These are phyloP conservation scores for Pterocarpus macrocarpus DNA, from an alignment of 306 rosid genomes.

Conservation along the genomic window DNA sequence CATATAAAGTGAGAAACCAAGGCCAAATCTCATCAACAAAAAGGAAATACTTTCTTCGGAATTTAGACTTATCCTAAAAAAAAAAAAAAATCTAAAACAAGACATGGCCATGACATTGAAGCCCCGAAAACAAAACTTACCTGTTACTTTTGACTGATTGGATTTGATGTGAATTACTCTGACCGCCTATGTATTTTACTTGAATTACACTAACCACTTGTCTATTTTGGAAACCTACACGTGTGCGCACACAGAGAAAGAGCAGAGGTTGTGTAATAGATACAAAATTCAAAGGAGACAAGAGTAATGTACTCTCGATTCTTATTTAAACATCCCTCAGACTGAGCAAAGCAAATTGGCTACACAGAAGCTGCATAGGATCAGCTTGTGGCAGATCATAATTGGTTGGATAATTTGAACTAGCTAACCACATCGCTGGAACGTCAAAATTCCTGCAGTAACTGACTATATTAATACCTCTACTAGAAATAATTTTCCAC, in stretches of 20 bases:
- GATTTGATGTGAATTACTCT: too few relatives aligned
- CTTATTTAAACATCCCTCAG: conserved; percentile 41
- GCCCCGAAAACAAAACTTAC: conserved; percentile 14
- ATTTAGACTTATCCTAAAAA: background rate
- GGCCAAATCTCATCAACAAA: conserved; percentile 11
- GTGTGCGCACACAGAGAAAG: too few relatives aligned
- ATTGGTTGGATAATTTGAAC: conserved; percentile 31
- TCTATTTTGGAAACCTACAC: too few relatives aligned
- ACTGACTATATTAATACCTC: background rate
- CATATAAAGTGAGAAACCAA: conserved; percentile 7
- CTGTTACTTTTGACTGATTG: background rate
- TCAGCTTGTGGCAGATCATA: conserved; percentile 46
- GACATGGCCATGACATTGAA: conserved; percentile 12
- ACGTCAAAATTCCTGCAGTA: conserved; percentile 46
- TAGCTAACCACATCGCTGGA: conserved; percentile 42
- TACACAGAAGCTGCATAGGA: conserved; percentile 44
- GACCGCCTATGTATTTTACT: too few relatives aligned
- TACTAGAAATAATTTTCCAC: conserved; percentile 8
- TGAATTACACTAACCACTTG: too few relatives aligned
- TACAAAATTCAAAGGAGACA: conserved; percentile 9
- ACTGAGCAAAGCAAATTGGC: conserved; percentile 32
- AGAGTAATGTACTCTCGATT: background rate
- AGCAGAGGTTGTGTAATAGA: conserved; percentile 11
- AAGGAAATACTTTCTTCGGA: background rate
- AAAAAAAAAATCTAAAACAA: conserved; percentile 23